Base-by-base conservation (phyloP, 371 early-diverging fungal species). In the Mucor indicus region DNA sequence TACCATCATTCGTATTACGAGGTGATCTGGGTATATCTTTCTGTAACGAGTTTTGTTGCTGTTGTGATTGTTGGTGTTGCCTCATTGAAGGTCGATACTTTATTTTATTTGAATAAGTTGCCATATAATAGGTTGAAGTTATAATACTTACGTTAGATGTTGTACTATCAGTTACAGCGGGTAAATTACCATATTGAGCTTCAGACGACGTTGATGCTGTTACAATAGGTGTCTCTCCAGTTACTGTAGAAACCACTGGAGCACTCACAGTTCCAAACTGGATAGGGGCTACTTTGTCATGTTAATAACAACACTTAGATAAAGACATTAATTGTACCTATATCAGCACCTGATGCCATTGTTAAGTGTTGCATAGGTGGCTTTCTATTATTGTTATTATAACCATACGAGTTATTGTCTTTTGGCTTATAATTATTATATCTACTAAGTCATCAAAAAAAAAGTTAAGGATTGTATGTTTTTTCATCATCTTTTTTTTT, bases 221-320 rank as follows among this genome's bases (percentile, higher is more conserved):
- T 37, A 16, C 19, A 20, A 27, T 30, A 22, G 35, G 43, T 27
- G 29, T 27, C 5, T 46, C 23, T 27, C 38, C 10, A 20, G 42
- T 36, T 32, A 48, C 13, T 40, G 56, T 16, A 30, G 38, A 39
- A 55, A 33, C 23, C 19, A 16, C 25, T 12, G 56, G 38, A 46
- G 53, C 54, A 22, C 54, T 74, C 51, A 81, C 65, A 13, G 81
- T 79, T 49, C 81, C 81, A 67, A 81, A 81, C 32, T 73, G 76
- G 58, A 81, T 76, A 19, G 75, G 62, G 36, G 64, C 57, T 64
- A 48, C 17, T 29, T 10, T 23, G 25, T 9, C 24, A 11, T 10
- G 17, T 25, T 9, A 5, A 29, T 20, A 21, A 23, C 11, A 7
- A 48, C 9, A 39, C 2, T 7, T 30, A 17, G 36, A 12, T 13